These are phyloP conservation scores for Podila epicladia DNA, from an alignment of 192 early-diverging fungal species.

Conservation along the genomic window DNA sequence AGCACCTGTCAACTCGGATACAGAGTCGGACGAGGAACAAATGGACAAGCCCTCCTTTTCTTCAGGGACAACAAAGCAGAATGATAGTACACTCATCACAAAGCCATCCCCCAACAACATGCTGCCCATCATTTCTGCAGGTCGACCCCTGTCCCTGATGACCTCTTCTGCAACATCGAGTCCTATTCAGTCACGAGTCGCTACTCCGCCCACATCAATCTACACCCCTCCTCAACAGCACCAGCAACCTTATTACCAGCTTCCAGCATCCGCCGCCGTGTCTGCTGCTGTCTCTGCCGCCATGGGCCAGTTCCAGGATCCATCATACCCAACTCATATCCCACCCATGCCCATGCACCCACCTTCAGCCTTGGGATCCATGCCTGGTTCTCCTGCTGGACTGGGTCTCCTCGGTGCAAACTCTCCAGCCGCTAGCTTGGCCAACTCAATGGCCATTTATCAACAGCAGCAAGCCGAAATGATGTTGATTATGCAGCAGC, in stretches of 20 bases:
- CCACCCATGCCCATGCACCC: neutral
- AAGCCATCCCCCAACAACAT: conserved; percentile 4
- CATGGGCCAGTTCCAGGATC: conserved; percentile 1
- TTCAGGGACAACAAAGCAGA: neutral
- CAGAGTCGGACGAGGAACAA: conserved; percentile 35
- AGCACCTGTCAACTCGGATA: conserved; percentile 40
- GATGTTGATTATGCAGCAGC: conserved; percentile 50
- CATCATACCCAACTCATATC: neutral
- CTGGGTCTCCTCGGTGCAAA: neutral
- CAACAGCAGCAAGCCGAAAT: conserved; percentile 49
- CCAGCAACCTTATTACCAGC: conserved; percentile 1
- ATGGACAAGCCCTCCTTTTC: neutral
- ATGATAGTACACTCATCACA: neutral
- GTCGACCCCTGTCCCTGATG: conserved; percentile 1
- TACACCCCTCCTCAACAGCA: neutral
- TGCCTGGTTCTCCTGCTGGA: neutral
- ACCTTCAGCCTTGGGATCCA: neutral
- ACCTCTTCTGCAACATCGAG: neutral
- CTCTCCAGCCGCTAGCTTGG: conserved; percentile 2
- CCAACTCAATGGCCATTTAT: conserved; percentile 39
- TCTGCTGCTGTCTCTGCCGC: conserved; percentile 1
- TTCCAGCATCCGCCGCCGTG: conserved; percentile 1
- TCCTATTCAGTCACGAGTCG: neutral
- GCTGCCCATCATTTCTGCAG: neutral
- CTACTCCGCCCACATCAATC: neutral